Evolutionary conservation across 106 monocot genomes (phyloP), one percentile per base, ranked within the genome.

Genomic region (Acanthochlamys bracteata): DNA sequence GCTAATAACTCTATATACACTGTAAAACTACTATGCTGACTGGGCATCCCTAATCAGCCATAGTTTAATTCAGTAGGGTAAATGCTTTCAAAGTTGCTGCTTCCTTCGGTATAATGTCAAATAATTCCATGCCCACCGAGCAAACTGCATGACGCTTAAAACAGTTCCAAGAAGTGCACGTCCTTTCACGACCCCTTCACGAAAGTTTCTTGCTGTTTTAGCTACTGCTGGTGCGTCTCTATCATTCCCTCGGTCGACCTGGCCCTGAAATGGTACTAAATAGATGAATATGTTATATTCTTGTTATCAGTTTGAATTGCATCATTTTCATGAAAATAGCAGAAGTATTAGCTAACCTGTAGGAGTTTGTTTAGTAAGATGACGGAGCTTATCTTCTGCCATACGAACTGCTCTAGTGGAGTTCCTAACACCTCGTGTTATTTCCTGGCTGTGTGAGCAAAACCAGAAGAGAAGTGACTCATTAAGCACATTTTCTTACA

Each of bases 381-480:
- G 75, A 33, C 71, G 83, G 17, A 92, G 65, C 22, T 78, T 74
- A 26, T 84, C 83, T 65, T 84, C 84, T 21, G 84, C 91, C 15
- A 81, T 39, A 25, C 79, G 79, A 57, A 92, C 69, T 46, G 77
- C 74, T 80, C 79, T 71, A 54, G 92, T 84, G 12, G 92, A 88
- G 60, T 74, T 82, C 67, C 79, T 88, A 19, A 88, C 88, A 72
- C 92, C 79, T 45, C 75, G 81, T 7, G 71, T 80, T 63, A 92
- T 82, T 55, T 82, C 92, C 62, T 80, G 78, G 21, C 92, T 92
- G n/a, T n/a, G n/a, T n/a, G n/a, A n/a, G n/a, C n/a, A n/a, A n/a
- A n/a, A n/a, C n/a, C n/a, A n/a, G n/a, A n/a, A n/a, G n/a, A n/a
- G n/a, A n/a, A n/a, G n/a, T n/a, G n/a, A n/a, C n/a, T n/a, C n/a